Percentiles rank a stretch among this genome's conserved stretches.
Conservation (phyloP, 202 grass and related monocot genomes). For the Panicum hallii region DNA sequence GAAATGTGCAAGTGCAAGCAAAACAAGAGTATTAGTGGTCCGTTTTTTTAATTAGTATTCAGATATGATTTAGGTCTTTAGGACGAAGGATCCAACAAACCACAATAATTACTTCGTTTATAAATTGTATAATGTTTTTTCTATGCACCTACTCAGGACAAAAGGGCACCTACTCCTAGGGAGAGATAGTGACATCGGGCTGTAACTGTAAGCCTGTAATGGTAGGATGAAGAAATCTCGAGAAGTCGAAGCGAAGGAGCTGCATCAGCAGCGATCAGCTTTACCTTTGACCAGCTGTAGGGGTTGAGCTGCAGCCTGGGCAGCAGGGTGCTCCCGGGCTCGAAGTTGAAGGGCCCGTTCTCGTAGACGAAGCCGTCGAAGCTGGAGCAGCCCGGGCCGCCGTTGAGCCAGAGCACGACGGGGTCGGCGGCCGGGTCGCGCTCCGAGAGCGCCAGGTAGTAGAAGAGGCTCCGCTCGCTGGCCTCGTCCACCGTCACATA, state of each 20-base stretch:
- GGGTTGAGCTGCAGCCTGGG: slow-evolving; percentile 76
- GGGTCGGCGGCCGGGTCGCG: slow-evolving; percentile 65
- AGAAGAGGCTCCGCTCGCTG: slow-evolving; percentile 67
- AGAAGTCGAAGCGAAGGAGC: background rate
- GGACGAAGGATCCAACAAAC: background rate
- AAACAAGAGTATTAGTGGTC: background rate
- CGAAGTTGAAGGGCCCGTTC: slow-evolving; percentile 84
- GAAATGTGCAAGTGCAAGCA: background rate
- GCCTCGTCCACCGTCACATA: slow-evolving; percentile 62
- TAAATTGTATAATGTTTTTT: background rate
- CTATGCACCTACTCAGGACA: too few species aligned
- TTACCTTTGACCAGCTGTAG: slow-evolving; percentile 84
- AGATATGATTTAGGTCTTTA: background rate
- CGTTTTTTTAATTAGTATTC: background rate
- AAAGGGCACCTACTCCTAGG: background rate
- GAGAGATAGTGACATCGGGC: background rate
- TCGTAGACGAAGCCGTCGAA: slow-evolving; percentile 87
- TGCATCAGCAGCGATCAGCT: background rate
- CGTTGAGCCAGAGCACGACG: slow-evolving; percentile 86
- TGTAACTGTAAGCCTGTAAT: too few species aligned
- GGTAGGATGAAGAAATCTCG: background rate
- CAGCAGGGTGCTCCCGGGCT: slow-evolving; percentile 52
- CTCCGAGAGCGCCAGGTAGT: slow-evolving; percentile 81
- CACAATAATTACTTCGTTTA: too few species aligned
- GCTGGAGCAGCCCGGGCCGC: slow-evolving; percentile 83